Base-by-base conservation (phyloP, 768 basidiomycete genomes). In the Tulasnella calospora region DNA sequence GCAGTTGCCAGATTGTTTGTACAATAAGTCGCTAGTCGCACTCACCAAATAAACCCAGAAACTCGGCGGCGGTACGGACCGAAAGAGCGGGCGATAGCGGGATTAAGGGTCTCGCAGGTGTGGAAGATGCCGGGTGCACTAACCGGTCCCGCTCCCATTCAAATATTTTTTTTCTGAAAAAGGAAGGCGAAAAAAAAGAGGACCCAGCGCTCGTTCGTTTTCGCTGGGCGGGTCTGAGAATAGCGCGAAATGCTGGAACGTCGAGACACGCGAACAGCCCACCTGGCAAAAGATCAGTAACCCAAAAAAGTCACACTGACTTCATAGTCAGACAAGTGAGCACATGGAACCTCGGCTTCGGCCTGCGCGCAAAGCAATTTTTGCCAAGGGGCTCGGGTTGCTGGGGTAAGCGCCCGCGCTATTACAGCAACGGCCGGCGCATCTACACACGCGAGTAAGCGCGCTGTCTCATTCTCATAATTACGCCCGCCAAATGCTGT, bases 401-500 rank as follows among this genome's bases (percentile, higher is more conserved):
- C 35, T 30, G 61, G 61, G 61, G 30, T 67, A 67, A 35, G 61
- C 61, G 61, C 61, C 61, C 61, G 61, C 61, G 33, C 61, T 30
- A 15, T 67, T 27, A 67, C 61, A 67, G 61, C 61, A 67, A 67
- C 61, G 30, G 61, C 30, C 61, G 61, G 33, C 27, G 30, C 61
- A 30, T 6, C 6, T 67, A 33, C 61, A 67, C 61, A 27, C 30
- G 33, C 61, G 15, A 27, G 17, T 30, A 35, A 67, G 61, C 61
- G 61, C 61, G 44, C 33, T 67, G 61, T 67, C 61, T 67, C 61
- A 67, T 67, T 67, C 61, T 67, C 61, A 67, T 67, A 67, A 67
- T 67, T 67, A 35, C 10, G 61, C 33, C 61, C 8, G 3, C 35
- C 61, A 67, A n/a, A 30, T 30, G 61, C 61, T 67, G 61, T 67